A percentile compares a stretch with the other conserved stretches of the same genome.
phyloP scores from a whole-genome alignment of 768 basidiomycete species.

The Calocybe cyanea region DNA sequence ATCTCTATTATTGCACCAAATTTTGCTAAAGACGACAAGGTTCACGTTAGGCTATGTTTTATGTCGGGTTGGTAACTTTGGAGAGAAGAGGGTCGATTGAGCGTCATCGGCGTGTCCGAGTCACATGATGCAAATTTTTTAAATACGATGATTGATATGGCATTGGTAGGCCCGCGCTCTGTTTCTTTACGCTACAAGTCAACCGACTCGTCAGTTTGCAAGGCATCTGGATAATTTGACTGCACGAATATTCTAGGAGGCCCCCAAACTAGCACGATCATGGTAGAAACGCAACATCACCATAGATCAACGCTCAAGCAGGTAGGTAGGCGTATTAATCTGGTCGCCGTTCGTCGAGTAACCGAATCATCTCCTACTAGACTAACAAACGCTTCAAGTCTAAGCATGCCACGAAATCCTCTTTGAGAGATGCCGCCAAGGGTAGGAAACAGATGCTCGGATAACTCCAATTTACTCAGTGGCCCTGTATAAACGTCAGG shows the following conservation, averaged over 20 bases:
- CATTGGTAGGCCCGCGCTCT: not conserved
- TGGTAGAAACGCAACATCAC: constrained; percentile 47
- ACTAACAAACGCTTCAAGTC: constrained; percentile 93
- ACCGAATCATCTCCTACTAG: constrained; percentile 32
- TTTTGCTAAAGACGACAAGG: no score
- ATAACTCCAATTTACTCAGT: not conserved
- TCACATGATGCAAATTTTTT: constrained; percentile 16
- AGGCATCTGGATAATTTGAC: not conserved
- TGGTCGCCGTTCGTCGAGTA: not conserved
- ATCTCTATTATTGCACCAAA: no score
- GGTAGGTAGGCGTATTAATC: constrained; percentile 46
- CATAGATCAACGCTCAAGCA: constrained; percentile 89
- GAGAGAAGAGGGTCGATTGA: no score
- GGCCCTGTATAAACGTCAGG: constrained; percentile 34
- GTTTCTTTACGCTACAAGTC: not conserved
- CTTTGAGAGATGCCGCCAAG: constrained; percentile 81
- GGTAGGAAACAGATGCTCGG: constrained; percentile 37
- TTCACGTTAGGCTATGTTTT: no score
- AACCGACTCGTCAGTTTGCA: not conserved
- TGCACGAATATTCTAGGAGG: not conserved
- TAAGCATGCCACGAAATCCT: constrained; percentile 81
- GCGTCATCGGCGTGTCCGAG: no score
- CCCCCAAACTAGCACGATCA: constrained; percentile 14
- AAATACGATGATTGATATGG: constrained; percentile 1
- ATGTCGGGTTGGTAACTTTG: no score